Evolutionary conservation across 31 red algal species (phyloP), one percentile per base, ranked within the genome.

Genomic region (Porphyra umbilicalis): DNA sequence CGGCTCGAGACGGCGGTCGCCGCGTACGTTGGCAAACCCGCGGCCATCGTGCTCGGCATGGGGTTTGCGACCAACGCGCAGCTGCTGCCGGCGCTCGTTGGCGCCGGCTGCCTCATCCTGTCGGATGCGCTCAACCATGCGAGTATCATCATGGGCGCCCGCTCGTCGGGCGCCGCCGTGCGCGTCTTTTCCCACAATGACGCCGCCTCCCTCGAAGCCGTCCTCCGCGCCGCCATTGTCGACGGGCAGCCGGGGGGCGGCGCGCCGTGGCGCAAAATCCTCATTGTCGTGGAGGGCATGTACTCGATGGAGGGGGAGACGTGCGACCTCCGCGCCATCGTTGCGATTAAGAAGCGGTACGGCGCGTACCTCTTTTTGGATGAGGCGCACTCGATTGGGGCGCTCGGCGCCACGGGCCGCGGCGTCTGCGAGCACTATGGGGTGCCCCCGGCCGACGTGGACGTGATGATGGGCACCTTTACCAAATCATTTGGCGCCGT

Each of bases 291-390:
- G 18, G 97, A 99, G 79, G 97, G 97, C 33, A 96, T 99, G 84
- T 99, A 99, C 87, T 99, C 97, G n/a, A 99, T 99, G 97, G 97
- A 99, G 83, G 97, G 97, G n/a, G 90, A 92, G 82, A 82, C 87
- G 11, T 96, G 93, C 76, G 77, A 85, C 4, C 79, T 99, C 3
- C 77, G 82, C 8, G 88, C 94, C 76, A 96, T 99, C 57, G 88
- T 95, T 0, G 85, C 83, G 18, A 85, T 99, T 10, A 99, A 93
- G 82, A 93, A 95, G 67, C 93, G 96, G 82, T 99, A 99, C 81
- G 89, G 92, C 79, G 93, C 91, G 0, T 99, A 93, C 83, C 83
- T 99, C 71, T 99, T 94, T 81, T 42, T 99, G 31, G 97, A 99
- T 80, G 97, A 99, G 84, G 97, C 97, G 14, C 97, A 99, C 82